Base-by-base conservation (phyloP, 164 flowering plant species). In the Vitis amurensis region DNA sequence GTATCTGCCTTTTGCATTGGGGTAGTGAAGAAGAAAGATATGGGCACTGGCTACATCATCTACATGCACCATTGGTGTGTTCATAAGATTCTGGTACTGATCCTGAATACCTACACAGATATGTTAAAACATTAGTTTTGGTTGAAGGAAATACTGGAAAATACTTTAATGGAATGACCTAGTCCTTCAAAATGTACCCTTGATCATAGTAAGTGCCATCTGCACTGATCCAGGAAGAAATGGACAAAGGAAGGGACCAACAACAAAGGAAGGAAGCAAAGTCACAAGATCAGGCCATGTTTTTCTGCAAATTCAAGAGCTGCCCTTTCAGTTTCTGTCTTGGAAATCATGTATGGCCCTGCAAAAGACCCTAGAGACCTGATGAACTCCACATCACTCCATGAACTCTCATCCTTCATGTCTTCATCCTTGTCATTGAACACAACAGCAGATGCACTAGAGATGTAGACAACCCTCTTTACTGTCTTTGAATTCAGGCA, bases 321-420 rank as follows among this genome's bases (percentile, higher is more conserved):
- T 59, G 83, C 83, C 70, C 52, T 80, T 63, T 87, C 88, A 0
- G 84, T 70, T 19, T 73, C 9, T 0, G 77, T 78, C 78, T 87
- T 87, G 9, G 88, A 81, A 27, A 76, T 19, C 12, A 58, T 2
- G 69, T 84, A 86, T 61, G 11, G 1, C 56, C 72, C 2, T 23
- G 27, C 12, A 52, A 23, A 9, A 0, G 16, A 23, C 27, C 27
- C 27, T 66, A 63, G 12, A 11, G 11, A n/a, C 59, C 61, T 73
- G 12, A 76, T 15, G 27, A 12, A 59, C 11, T 85, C 82, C 0
- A 79, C 70, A 48, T 85, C 88, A 1, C 74, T 83, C 88, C 90
- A 87, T 10, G 11, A 50, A 9, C 49, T 80, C 68, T 87, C 90
- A 58, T 85, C 87, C 59, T 71, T n/a, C 29, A 50, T 64, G 5